Evolutionary conservation across 106 monocot species (phyloP), one percentile per base, ranked within the genome.

Genomic region (Agapanthus africanus): DNA sequence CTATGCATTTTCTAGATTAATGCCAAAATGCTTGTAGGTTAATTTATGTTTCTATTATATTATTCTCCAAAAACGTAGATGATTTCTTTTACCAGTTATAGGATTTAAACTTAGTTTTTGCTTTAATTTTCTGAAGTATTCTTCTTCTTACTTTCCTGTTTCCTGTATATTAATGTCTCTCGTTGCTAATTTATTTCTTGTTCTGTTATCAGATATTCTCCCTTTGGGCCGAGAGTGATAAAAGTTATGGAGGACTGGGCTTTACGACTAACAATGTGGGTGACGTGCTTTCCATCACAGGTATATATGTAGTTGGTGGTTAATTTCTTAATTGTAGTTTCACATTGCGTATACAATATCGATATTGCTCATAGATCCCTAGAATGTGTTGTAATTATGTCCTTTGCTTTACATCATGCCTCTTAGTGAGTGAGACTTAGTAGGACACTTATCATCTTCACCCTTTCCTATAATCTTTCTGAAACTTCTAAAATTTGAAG

Each of bases 201-300:
- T 21, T 28, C 10, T 54, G 26, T 60, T 30, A 42, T 44, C 70
- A 91, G 92, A 77, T 92, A 64, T 88, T 92, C 68, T 82, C 88
- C 19, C 40, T 88, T 21, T 92, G 92, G 92, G 80, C 88, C 23
- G 85, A 73, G 19, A 92, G 83, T 65, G 81, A 68, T 60, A 83
- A 25, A 79, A 79, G 54, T 21, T 81, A 68, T 74, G 88, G 88
- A 39, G 88, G 92, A 54, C 76, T 92, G 40, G 83, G 74, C 39
- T 85, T 88, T 52, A 70, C 92, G 51, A 49, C 85, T 54, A 38
- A 77, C 28, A 82, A 85, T 85, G 92, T 92, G 30, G 88, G 92
- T 13, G 74, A 74, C 50, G 74, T 92, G 36, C 92, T 92, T 66
- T 80, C 83, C 40, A 69, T 92, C 2, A 68, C 91, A 71, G 91